phyloP scores from a whole-genome alignment of 2,329 filamentous ascomycete species.

The Colletotrichum theobromicola region DNA sequence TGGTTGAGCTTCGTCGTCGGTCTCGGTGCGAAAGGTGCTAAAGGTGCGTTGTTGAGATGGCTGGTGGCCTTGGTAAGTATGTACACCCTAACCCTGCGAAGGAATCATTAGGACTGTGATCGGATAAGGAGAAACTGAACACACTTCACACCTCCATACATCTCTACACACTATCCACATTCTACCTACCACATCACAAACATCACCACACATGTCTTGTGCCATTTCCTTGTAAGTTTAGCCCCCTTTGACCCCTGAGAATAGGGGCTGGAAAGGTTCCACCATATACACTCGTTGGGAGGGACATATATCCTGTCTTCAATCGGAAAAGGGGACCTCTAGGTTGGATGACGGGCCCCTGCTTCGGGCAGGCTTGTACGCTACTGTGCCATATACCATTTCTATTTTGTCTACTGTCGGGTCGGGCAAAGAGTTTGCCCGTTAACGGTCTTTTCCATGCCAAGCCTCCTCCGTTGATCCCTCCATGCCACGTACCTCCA shows the following conservation, averaged over 20 bases:
- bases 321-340: neutral
- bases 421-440: neutral
- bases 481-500: neutral
- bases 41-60: slow-evolving; percentile 60
- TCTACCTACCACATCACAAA: neutral
- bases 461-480: neutral
- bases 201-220: neutral
- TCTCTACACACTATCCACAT: neutral
- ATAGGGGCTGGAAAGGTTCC: neutral
- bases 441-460: neutral
- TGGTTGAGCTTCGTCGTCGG: slow-evolving; percentile 57
- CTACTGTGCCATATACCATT: slow-evolving; percentile 19
- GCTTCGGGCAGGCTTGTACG: neutral
- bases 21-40: slow-evolving; percentile 54
- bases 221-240: slow-evolving; percentile 1
- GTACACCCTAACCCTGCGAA: slow-evolving; percentile 36
- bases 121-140: slow-evolving; percentile 3
- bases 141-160: neutral
- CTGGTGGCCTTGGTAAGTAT: slow-evolving; percentile 43
- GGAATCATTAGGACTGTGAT: slow-evolving; percentile 35
- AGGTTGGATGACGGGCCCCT: neutral
- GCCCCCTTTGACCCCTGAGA: neutral
- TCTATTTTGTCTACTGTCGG: neutral
- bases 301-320: neutral
- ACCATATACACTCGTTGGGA: slow-evolving; percentile 12